Evolutionary conservation across 805 yeast species (phyloP), one percentile per base, ranked within the genome.

Genomic region (Cyberlindnera amylophila): DNA sequence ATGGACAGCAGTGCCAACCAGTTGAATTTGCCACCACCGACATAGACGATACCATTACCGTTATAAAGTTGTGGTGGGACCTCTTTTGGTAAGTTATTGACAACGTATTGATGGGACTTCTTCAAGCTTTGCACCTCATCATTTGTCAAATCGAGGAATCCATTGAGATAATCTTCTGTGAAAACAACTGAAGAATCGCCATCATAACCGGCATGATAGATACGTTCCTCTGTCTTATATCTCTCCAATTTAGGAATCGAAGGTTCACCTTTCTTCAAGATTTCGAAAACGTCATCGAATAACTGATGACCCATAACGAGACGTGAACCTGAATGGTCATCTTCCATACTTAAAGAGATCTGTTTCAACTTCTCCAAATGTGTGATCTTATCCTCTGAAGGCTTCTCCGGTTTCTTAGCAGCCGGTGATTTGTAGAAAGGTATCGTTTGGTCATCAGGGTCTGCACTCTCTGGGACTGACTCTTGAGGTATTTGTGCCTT

Each of bases 11-110:
- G 54, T 1, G 81, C 71, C 37, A 78, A 55, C 77, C 81, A 74
- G 49, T 73, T 74, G 58, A 72, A 75, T 41, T 70, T 69, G 7
- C 81, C 83, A 30, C 85, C 85, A 9, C 82, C 85, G 34, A 78
- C 81, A 49, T 71, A 79, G 1, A 80, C 86, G 15, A 79, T 74
- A 24, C 86, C 86, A 54, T 75, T 66, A 2, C 81, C 76, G 4
- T 59, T 55, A 54, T 75, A 78, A 10, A 77, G 49, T 5, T 65
- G 61, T 35, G 67, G 42, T n/a, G 77, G 77, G 13, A 66, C 58
- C 37, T 63, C 61, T 41, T 69, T 70, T 42, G 82, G 85, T 58
- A 82, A 55, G 26, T 62, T 64, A 2, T 58, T 57, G 16, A 75
- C 70, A 14, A 78, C 74, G 34, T 54, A 51, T 9, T 51, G 45